Percentiles rank a stretch among this genome's conserved stretches.
Conservation (phyloP, 164 flowering plant species). For the Umbellularia californica region DNA sequence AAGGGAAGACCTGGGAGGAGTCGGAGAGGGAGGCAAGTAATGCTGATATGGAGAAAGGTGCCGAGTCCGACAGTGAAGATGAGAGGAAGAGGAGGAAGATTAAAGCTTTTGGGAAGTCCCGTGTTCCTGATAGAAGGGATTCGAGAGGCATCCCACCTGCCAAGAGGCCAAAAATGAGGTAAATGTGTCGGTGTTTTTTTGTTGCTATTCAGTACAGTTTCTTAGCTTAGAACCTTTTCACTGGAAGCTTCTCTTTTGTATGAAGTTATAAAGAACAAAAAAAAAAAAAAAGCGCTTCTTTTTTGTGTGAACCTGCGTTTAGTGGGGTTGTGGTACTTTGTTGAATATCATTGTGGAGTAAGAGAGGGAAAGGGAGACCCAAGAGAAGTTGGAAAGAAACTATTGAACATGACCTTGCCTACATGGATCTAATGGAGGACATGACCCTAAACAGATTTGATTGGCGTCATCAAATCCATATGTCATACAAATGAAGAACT, state of each 20-base stretch:
- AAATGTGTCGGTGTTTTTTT: not conserved
- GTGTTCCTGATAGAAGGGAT: constrained; percentile 31
- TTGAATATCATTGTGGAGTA: too few relatives aligned
- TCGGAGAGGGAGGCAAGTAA: constrained; percentile 85
- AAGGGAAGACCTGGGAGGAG: constrained; percentile 93
- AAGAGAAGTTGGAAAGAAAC: too few relatives aligned
- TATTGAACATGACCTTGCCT: too few relatives aligned
- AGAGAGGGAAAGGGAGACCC: too few relatives aligned
- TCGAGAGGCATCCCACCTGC: constrained; percentile 25
- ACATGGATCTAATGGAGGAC: too few relatives aligned
- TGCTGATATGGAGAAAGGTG: constrained; percentile 72
- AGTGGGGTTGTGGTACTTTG: too few relatives aligned
- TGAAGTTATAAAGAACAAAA: not conserved
- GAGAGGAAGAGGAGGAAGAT: constrained; percentile 68
- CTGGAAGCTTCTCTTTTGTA: not conserved
- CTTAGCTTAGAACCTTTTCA: not conserved
- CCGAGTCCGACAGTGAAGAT: constrained; percentile 77
- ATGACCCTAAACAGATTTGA: too few relatives aligned
- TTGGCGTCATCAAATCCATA: too few relatives aligned
- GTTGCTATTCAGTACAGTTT: not conserved
- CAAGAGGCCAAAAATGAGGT: constrained; percentile 52
- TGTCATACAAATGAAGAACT: too few relatives aligned
- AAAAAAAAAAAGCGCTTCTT: not conserved
- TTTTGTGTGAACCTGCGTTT: too few relatives aligned
- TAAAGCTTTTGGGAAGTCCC: constrained; percentile 66